Conservation (phyloP, 1,139 yeast genomes). For the Protomyces arabidopsidicola region DNA sequence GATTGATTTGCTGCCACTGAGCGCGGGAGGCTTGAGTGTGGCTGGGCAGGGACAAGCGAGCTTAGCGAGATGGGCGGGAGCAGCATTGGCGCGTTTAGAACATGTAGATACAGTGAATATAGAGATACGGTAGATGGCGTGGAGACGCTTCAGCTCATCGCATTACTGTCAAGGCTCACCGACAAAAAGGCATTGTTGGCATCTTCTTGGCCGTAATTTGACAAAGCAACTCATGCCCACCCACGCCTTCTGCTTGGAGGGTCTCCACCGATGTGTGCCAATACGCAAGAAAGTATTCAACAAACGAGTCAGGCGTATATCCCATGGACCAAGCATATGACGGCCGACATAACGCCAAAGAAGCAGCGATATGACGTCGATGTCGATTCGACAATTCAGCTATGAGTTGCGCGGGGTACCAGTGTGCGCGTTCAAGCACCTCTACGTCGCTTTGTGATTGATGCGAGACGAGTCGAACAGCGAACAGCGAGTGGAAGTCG, state of each 20-base stretch:
- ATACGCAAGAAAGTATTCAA: not conserved
- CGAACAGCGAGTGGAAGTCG: not conserved
- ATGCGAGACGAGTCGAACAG: not conserved
- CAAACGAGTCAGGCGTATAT: not conserved
- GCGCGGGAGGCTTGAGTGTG: no score
- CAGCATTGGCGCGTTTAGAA: no score
- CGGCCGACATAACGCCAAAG: not conserved
- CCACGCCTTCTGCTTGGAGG: not conserved
- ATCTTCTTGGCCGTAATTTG: not conserved
- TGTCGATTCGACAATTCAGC: not conserved
- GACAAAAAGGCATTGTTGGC: not conserved
- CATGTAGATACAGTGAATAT: no score
- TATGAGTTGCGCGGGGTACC: not conserved
- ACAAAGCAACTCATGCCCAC: not conserved
- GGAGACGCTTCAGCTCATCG: no score
- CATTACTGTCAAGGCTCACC: not conserved
- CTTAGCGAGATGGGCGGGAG: no score
- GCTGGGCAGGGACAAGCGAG: no score
- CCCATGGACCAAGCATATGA: constrained; percentile 1
- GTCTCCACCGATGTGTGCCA: not conserved
- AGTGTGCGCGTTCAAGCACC: not conserved
- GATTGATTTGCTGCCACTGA: no score
- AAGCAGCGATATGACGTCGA: not conserved
- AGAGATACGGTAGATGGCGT: no score
- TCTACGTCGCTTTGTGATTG: not conserved